Base-by-base conservation (phyloP, 2,329 filamentous ascomycete species). In the Xylariales sp. region DNA sequence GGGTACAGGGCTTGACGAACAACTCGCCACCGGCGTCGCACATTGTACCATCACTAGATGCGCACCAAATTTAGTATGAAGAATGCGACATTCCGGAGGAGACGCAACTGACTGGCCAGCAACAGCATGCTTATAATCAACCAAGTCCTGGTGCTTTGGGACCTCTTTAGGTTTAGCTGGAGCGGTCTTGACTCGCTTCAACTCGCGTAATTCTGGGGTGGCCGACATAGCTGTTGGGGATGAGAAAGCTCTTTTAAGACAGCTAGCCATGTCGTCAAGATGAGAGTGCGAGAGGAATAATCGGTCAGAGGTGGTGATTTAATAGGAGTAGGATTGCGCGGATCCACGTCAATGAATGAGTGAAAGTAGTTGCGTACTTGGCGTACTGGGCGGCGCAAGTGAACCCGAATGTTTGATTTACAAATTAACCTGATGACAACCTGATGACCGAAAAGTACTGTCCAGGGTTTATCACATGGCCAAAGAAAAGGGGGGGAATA, bases 1-100 rank as follows among this genome's bases (percentile, higher is more conserved):
- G 82, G 0, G 93, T 97, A 80, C 95, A 98, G 18, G 96, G 96
- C 81, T 99, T 99, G 78, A 97, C 93, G 78, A 99, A 92, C 41
- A 98, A 85, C 71, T 91, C 89, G 78, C 96, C 96, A 61, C 93
- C 89, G 63, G 87, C 85, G 76, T 97, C 93, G 77, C 91, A 94
- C 75, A 97, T 88, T 54, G 97, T 95, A 71, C 96, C 96, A 73
- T 97, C 94, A 82, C 94, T 97, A 77, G 53, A 69, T 57, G 60
- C 14, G 63, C 41, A 41, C 53, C 52, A 68, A 58, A 71, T 75
- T 74, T 63, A 74, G 71, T 52, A 66, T 61, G 18, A 50, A 36
- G 7, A 58, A 32, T 16, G 52, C 41, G 30, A 46, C 36, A 48
- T 48, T 45, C 45, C 52, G 46, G 58, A 52, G 59, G 65, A 28